Evolutionary conservation across 192 early-diverging fungal species (phyloP), one percentile per base, ranked within the genome.

Genomic region (Umbelopsis vinacea): DNA sequence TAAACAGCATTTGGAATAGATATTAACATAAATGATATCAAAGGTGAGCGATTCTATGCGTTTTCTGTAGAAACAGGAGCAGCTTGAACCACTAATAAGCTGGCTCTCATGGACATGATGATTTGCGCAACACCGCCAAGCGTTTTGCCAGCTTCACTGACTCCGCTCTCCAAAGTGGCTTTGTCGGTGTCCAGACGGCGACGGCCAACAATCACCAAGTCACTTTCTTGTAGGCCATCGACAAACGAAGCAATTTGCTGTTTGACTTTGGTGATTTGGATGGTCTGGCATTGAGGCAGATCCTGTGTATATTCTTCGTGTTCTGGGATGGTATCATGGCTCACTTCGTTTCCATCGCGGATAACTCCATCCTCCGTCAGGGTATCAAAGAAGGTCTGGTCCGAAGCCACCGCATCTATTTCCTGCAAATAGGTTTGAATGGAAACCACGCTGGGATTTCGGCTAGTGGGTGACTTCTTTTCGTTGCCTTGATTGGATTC

Each of bases 211-310:
- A 63, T 63, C 0, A 63, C 57, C 33, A 63, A 17, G 19, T 63
- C 57, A 29, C 57, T 35, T 63, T 63, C 57, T n/a, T 63, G 57
- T 12, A 78, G 82, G 9, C 75, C 72, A 21, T 68, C 67, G 40
- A 78, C 71, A 54, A 85, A 47, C 12, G 79, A 57, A 6, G 82
- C 75, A 67, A 83, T 74, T 53, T 83, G 68, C 33, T 81, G 77
- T 45, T 79, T 83, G 0, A 77, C 66, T 0, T 81, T 83, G 12
- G 72, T 74, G 7, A 78, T 12, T 6, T 37, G 33, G 14, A 63
- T 7, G 8, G 23, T 63, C 37, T 63, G 57, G 19, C 35, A 63
- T 63, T 63, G 26, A 11, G 57, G 57, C 14, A 37, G 14, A 63
- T 19, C 26, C 6, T 63, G 29, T n/a, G 17, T 11, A 37, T 63